Evolutionary conservation across 257 asterid species (phyloP).

Genomic region (Solanum paucissectum): DNA sequence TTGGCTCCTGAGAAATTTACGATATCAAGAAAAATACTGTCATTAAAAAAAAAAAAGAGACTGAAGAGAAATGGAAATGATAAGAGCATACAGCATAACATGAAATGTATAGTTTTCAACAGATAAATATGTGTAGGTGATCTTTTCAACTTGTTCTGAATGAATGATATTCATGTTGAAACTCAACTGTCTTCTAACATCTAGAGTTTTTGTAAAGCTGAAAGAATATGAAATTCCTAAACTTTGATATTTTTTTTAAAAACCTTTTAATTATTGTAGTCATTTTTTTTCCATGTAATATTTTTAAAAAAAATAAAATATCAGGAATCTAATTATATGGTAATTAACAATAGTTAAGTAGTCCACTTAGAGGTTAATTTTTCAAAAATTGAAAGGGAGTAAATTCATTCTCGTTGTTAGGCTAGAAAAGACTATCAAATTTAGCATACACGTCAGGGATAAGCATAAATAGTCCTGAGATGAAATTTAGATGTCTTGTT

Average conservation of each 20-base stretch:
- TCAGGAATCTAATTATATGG: neutral
- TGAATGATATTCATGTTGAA: neutral
- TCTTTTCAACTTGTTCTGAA: neutral
- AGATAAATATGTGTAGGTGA: neutral
- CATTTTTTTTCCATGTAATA: neutral
- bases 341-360: neutral
- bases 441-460: too few species aligned
- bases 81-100: neutral
- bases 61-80: neutral
- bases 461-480: rapidly evolving
- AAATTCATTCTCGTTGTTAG: neutral
- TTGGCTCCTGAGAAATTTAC: neutral
- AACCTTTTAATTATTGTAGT: neutral
- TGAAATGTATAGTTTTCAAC: neutral
- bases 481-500: too few species aligned
- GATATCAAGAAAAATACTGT: neutral
- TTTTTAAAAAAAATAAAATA: neutral
- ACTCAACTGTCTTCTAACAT: neutral
- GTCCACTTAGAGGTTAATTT: neutral
- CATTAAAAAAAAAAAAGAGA: neutral
- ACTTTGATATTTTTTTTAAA: neutral
- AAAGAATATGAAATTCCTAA: neutral
- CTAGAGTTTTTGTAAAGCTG: neutral
- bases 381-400: neutral
- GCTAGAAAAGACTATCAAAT: neutral